Evolutionary conservation across 1,139 yeast genomes (phyloP).

Genomic region (Nakaseomyces glabratus): DNA sequence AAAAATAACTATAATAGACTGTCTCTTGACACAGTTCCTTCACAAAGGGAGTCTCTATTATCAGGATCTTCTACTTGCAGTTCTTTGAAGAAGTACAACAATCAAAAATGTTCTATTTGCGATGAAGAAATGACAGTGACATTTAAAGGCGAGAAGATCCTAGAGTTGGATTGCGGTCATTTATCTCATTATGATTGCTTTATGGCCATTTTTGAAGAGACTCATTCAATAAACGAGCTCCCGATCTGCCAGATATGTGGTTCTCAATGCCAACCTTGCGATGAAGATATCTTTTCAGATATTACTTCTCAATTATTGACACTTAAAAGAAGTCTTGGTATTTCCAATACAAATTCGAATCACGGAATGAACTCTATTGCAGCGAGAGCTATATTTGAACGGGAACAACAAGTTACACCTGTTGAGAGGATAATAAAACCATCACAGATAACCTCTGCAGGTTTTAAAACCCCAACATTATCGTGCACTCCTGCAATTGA

Average conservation of each 20-base stretch:
- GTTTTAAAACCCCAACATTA: slow-evolving; percentile 16
- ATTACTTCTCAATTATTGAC: slow-evolving; percentile 20
- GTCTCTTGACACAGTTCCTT: not conserved
- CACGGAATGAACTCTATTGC: slow-evolving; percentile 15
- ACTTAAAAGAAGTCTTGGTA: slow-evolving; percentile 4
- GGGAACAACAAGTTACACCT: slow-evolving; percentile 18
- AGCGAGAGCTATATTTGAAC: slow-evolving; percentile 6
- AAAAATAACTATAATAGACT: not conserved
- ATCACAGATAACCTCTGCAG: slow-evolving; percentile 25
- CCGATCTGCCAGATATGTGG: slow-evolving; percentile 28
- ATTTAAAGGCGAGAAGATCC: slow-evolving; percentile 30
- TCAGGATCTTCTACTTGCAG: slow-evolving; percentile 1
- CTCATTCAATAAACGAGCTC: slow-evolving; percentile 9
- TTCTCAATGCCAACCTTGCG: slow-evolving; percentile 18
- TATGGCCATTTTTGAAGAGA: slow-evolving; percentile 15
- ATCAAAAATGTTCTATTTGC: slow-evolving; percentile 32
- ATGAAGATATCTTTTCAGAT: slow-evolving; percentile 23
- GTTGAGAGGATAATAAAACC: slow-evolving; percentile 24
- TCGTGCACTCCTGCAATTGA: slow-evolving; percentile 6
- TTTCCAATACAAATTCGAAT: slow-evolving; percentile 5
- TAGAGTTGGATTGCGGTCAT: slow-evolving; percentile 31
- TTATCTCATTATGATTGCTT: slow-evolving; percentile 27
- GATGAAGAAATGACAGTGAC: slow-evolving; percentile 29
- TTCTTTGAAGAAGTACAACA: slow-evolving; percentile 21
- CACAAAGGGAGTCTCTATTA: not conserved